Base-by-base conservation (phyloP, 345 rosid species). In the Hirschfeldia incana region DNA sequence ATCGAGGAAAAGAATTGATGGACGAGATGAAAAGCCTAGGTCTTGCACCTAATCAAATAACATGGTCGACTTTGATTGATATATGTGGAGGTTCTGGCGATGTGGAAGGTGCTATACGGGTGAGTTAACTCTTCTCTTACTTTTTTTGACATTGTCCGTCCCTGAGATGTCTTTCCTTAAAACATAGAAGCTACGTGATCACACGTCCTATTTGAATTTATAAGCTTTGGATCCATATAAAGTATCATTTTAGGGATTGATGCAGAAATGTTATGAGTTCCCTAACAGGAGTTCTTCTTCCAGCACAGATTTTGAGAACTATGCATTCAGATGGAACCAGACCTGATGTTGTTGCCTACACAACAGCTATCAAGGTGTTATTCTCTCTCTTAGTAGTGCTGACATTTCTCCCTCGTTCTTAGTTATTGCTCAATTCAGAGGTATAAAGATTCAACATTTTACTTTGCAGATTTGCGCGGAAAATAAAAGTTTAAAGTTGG, bases 331-430 rank as follows among this genome's bases (percentile, higher is more conserved):
- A 81, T 78, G 92, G 91, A 80, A 80, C 87, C 75, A 85, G 85
- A 80, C 98, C 97, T 62, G 98, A 94, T 85, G 97, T 90, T 65
- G 78, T 94, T 84, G 88, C 97, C 10, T 92, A 92, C 87, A 92
- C 97, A 73, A 90, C 95, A 67, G 94, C 94, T 29, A 92, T 92
- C 81, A 94, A 92, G 95, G 98, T 94, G 51, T 32, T 21, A 13
- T 11, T 66, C 67, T 68, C 83, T 76, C 72, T 69, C 71, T 68
- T 70, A n/a, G 28, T 76, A 42, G 27, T 62, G 44, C 69, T 73
- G n/a, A 33, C 62, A 32, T 49, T 58, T 59, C 70, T 39, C 55
- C 29, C 3, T 60, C 10, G 66, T 62, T 73, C 65, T 53, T 65
- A 16, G 15, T 33, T 28, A 67, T 57, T 61, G 39, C 21, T 26